phyloP scores from a whole-genome alignment of 257 asterid species.

The Solanum chmielewskii region DNA sequence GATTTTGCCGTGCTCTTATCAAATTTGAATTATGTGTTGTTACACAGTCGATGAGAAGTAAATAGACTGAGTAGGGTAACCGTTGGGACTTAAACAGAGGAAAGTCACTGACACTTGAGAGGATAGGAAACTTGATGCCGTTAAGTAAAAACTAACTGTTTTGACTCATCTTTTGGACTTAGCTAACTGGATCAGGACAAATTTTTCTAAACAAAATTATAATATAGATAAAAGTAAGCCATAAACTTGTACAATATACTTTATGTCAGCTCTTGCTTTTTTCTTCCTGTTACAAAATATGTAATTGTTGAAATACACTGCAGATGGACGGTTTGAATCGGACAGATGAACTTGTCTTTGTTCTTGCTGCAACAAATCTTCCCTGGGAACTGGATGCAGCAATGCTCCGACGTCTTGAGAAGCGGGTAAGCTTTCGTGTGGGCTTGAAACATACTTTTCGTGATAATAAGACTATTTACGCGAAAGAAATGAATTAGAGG shows the following conservation, averaged over 20 bases:
- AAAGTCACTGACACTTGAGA: background rate
- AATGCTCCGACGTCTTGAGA: constrained; percentile 98
- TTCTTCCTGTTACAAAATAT: background rate
- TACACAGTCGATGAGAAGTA: background rate
- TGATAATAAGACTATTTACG: background rate
- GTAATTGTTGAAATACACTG: constrained; percentile 25
- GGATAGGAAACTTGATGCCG: background rate
- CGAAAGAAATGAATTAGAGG: background rate
- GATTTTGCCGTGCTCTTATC: background rate
- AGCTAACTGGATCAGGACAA: background rate
- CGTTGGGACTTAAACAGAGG: background rate
- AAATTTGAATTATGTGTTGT: background rate
- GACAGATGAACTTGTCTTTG: constrained; percentile 93
- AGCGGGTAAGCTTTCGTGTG: constrained; percentile 46
- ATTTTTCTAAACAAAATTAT: background rate
- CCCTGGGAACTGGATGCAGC: constrained; percentile 99
- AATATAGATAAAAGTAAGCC: background rate
- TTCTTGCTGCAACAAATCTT: constrained; percentile 96
- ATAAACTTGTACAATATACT: background rate
- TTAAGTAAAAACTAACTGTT: background rate
- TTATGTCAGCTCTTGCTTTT: background rate
- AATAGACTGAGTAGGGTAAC: background rate
- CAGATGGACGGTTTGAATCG: constrained; percentile 99
- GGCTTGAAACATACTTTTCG: background rate
- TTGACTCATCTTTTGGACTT: background rate